phyloP scores from a whole-genome alignment of 2,329 filamentous ascomycete species.

The Canariomyces notabilis region DNA sequence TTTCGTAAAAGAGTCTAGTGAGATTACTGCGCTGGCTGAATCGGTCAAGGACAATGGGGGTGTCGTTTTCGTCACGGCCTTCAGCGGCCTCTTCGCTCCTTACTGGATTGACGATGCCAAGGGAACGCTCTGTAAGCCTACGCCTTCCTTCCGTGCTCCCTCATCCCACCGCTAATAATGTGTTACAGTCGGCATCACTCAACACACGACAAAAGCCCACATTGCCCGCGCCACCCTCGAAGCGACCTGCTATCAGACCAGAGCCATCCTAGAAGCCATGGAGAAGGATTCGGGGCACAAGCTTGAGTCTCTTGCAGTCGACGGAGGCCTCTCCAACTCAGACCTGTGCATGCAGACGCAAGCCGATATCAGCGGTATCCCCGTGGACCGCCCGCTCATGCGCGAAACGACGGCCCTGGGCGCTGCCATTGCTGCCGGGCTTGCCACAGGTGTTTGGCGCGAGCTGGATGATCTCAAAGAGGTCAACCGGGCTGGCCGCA shows the following conservation, averaged over 20 bases:
- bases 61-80: slow-evolving; percentile 82
- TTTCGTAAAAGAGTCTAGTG: slow-evolving; percentile 48
- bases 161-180: slow-evolving; percentile 25
- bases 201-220: slow-evolving; percentile 79
- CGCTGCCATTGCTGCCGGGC: slow-evolving; percentile 83
- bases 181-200: slow-evolving; percentile 64
- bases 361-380: slow-evolving; percentile 77
- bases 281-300: slow-evolving; percentile 75
- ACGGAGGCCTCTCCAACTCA: slow-evolving; percentile 85
- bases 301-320: slow-evolving; percentile 71
- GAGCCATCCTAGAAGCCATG: slow-evolving; percentile 89
- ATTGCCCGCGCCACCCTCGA: slow-evolving; percentile 86
- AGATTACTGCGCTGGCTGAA: slow-evolving; percentile 48
- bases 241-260: slow-evolving; percentile 88
- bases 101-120: slow-evolving; percentile 95
- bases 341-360: slow-evolving; percentile 90
- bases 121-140: slow-evolving; percentile 61
- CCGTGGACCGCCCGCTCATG: slow-evolving; percentile 80
- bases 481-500: slow-evolving; percentile 66
- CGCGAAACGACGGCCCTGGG: slow-evolving; percentile 85
- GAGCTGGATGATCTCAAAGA: slow-evolving; percentile 67
- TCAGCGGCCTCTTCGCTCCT: slow-evolving; percentile 84
- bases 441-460: slow-evolving; percentile 75
- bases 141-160: neutral
- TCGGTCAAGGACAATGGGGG: slow-evolving; percentile 69